Base-by-base conservation (phyloP, 1,284 basidiomycete genomes). In the Mycena citricolor region DNA sequence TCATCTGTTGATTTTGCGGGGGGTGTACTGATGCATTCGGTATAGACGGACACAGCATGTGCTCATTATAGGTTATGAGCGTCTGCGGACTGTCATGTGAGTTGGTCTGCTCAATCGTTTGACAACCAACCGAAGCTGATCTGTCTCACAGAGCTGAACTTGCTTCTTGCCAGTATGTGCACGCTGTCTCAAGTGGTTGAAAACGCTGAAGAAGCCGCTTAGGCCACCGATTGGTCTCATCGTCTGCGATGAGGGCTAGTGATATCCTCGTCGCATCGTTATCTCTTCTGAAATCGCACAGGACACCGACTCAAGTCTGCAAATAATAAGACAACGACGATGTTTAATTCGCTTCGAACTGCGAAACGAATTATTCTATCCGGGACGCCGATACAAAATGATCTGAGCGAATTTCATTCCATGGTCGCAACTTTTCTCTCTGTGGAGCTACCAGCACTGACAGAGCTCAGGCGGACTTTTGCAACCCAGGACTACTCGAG, bases 381-480 rank as follows among this genome's bases (percentile, higher is more conserved):
- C 0, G 97, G 97, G 14, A 99, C 97, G 2, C 97, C 97, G 1
- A 92, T 99, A 33, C 92, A 99, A 65, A 99, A 99, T 63, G 92
- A 98, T 61, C 71, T 99, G 14, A 76, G 86, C 45, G 97, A 99
- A 64, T 97, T 97, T n/a, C 94, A 94, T 66, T 80, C 94, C 4
- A 98, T 98, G 94, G 91, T 91, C 46, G 40, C 73, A 55, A 32
- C 23, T 25, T 21, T 5, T 4, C 5, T 8, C 31, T 22, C 20
- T 32, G 16, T 32, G 6, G 25, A n/a, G 20, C 12, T 40, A 30
- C 44, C 44, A n/a, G 32, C 14, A 22, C 25, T 44, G 12, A 37
- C 40, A 22, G 33, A 25, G 32, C 13, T 42, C 28, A 91, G 89
- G 82, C 90, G 32, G 86, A 97, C 52, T 99, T 98, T 61, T 92